A percentile compares a stretch with the other conserved stretches of the same genome.
Evolutionary conservation across 257 asterid genomes (phyloP).

Genomic region (Datura wrightii): DNA sequence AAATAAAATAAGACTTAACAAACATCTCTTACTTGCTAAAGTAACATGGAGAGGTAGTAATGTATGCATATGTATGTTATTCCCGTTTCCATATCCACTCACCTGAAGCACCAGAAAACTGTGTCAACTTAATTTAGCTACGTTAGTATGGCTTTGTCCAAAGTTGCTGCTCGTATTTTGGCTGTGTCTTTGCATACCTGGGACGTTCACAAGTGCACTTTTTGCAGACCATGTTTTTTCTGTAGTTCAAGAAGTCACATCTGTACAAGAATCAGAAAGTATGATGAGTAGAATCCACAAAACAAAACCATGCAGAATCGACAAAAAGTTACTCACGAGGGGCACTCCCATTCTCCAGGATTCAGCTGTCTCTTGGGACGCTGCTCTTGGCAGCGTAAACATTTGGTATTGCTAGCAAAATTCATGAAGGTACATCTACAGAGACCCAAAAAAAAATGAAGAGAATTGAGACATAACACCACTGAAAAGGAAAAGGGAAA

Average conservation of each 20-base stretch:
- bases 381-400: slow-evolving; percentile 66
- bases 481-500: slow-evolving; percentile 13
- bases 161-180: slow-evolving; percentile 38
- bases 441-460: slow-evolving; percentile 12
- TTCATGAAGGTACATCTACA: slow-evolving; percentile 83
- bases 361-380: slow-evolving; percentile 67
- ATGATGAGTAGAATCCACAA: slow-evolving; percentile 13
- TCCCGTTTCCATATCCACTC: slow-evolving; percentile 11
- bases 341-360: slow-evolving; percentile 96
- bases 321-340: slow-evolving; percentile 59
- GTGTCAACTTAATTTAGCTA: neutral
- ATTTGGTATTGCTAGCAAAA: slow-evolving; percentile 68
- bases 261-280: slow-evolving; percentile 47
- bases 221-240: slow-evolving; percentile 65
- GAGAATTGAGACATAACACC: slow-evolving; percentile 21
- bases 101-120: neutral
- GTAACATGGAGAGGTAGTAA: neutral
- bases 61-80: neutral
- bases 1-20: neutral
- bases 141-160: slow-evolving; percentile 63
- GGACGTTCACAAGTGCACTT: slow-evolving; percentile 66
- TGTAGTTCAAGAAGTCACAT: slow-evolving; percentile 72
- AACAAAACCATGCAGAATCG: slow-evolving; percentile 22
- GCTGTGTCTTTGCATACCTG: slow-evolving; percentile 27
- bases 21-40: neutral